A percentile compares a stretch with the other conserved stretches of the same genome.
phyloP scores from a whole-genome alignment of 2,329 filamentous ascomycete genomes.

The Pseudogymnoascus sp. region DNA sequence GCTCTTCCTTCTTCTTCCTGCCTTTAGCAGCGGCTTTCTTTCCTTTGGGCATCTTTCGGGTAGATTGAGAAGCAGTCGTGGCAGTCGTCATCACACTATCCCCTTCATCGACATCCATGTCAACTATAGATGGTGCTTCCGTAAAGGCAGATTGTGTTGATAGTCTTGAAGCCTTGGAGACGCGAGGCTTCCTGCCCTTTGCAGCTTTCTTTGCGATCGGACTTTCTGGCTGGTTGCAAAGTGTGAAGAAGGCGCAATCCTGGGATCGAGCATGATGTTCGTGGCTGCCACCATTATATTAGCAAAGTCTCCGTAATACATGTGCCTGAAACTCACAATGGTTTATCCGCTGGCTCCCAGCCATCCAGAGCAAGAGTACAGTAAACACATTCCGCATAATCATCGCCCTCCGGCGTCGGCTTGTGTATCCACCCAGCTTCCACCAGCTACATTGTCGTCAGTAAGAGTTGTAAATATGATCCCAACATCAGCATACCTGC shows the following conservation, averaged over 20 bases:
- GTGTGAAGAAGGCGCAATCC: slow-evolving; percentile 72
- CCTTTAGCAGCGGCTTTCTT: slow-evolving; percentile 46
- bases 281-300: slow-evolving; percentile 45
- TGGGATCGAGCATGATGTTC: slow-evolving; percentile 77
- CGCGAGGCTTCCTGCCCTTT: slow-evolving; percentile 43
- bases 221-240: slow-evolving; percentile 49
- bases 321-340: slow-evolving; percentile 49
- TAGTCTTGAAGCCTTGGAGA: slow-evolving; percentile 62
- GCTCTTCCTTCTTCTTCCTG: slow-evolving; percentile 48
- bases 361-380: slow-evolving; percentile 84
- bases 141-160: slow-evolving; percentile 51
- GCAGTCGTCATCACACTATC: slow-evolving; percentile 52
- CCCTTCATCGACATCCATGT: slow-evolving; percentile 40
- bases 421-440: slow-evolving; percentile 94
- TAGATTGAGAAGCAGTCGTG: slow-evolving; percentile 50
- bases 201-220: slow-evolving; percentile 41
- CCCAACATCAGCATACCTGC: slow-evolving; percentile 49
- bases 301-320: not conserved
- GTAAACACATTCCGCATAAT: slow-evolving; percentile 86
- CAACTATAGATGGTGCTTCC: slow-evolving; percentile 37
- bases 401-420: slow-evolving; percentile 71
- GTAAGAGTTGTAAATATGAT: not conserved
- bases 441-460: slow-evolving; percentile 54
- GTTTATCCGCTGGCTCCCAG: slow-evolving; percentile 90
- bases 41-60: slow-evolving; percentile 40